These are phyloP conservation scores for Multifurca ochricompacta DNA, from an alignment of 768 basidiomycete species.

Conservation along the genomic window DNA sequence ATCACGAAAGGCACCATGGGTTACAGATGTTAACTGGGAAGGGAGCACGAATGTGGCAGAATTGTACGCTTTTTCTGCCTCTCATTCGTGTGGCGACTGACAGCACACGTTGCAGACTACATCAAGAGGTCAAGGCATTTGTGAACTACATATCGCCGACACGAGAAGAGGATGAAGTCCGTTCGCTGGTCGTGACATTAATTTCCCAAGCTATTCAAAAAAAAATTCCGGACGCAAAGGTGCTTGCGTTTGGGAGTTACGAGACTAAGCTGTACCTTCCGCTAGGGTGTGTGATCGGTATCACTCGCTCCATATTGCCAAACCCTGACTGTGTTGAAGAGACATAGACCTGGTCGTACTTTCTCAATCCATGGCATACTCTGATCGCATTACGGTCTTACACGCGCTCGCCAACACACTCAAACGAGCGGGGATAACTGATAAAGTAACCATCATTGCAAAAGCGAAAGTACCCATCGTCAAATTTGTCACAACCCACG, in stretches of 20 bases:
- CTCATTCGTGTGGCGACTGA: constrained; percentile 2
- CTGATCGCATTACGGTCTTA: constrained; percentile 60
- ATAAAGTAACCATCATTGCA: constrained; percentile 78
- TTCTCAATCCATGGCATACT: constrained; percentile 67
- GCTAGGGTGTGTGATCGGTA: constrained; percentile 54
- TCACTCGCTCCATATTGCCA: background rate
- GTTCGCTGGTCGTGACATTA: constrained; percentile 60
- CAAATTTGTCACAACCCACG: constrained; percentile 82
- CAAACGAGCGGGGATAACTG: constrained; percentile 65
- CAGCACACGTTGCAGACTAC: constrained; percentile 47
- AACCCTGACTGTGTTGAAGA: constrained; percentile 34
- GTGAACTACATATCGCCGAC: constrained; percentile 84
- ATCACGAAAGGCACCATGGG: constrained; percentile 58
- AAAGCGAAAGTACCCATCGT: constrained; percentile 96
- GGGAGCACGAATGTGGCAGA: constrained; percentile 72
- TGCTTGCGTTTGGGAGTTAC: constrained; percentile 87
- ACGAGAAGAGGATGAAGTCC: constrained; percentile 75
- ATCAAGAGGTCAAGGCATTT: constrained; percentile 80
- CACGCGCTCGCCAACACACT: constrained; percentile 72
- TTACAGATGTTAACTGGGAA: constrained; percentile 61
- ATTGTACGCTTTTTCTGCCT: constrained; percentile 45
- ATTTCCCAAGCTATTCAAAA: constrained; percentile 57
- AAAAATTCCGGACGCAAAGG: constrained; percentile 72
- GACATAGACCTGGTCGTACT: constrained; percentile 93
- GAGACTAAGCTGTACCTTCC: constrained; percentile 93